Conservation (phyloP, 495 filamentous ascomycete species). For the Cairneyella variabilis region DNA sequence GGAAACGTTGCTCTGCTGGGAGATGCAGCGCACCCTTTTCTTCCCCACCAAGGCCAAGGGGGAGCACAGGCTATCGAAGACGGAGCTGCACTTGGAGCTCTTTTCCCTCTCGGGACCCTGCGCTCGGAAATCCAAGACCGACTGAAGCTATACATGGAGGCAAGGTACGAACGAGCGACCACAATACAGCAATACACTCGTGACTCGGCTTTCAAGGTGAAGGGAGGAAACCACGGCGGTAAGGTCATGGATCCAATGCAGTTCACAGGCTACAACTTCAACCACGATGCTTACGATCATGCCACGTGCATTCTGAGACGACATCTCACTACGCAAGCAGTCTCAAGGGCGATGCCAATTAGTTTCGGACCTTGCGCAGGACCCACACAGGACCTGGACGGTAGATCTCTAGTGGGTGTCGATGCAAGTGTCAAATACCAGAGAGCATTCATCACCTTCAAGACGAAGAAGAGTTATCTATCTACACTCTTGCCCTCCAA, state of each 20-base stretch:
- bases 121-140: constrained; percentile 38
- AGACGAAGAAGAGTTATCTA: constrained; percentile 49
- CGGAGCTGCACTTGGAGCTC: constrained; percentile 11
- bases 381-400: constrained; percentile 37
- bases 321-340: constrained; percentile 1
- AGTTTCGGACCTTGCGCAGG: constrained; percentile 53
- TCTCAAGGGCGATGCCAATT: constrained; percentile 30
- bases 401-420: not conserved
- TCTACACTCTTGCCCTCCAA: constrained; percentile 47
- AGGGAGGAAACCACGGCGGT: constrained; percentile 2
- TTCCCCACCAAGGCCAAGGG: not conserved
- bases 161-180: constrained; percentile 47
- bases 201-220: constrained; percentile 27
- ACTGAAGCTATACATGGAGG: constrained; percentile 48
- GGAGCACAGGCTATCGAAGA: not conserved
- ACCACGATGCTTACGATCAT: constrained; percentile 46
- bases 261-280: constrained; percentile 51
- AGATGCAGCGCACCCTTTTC: not conserved
- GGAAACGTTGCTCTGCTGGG: not conserved
- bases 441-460: constrained; percentile 51
- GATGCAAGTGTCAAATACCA: constrained; percentile 32
- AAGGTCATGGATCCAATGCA: constrained; percentile 15
- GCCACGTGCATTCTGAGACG: constrained; percentile 5
- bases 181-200: constrained; percentile 52
- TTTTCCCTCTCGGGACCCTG: constrained; percentile 28